phyloP scores from a whole-genome alignment of 2,329 filamentous ascomycete species.

The Neofusicoccum umdonicola region DNA sequence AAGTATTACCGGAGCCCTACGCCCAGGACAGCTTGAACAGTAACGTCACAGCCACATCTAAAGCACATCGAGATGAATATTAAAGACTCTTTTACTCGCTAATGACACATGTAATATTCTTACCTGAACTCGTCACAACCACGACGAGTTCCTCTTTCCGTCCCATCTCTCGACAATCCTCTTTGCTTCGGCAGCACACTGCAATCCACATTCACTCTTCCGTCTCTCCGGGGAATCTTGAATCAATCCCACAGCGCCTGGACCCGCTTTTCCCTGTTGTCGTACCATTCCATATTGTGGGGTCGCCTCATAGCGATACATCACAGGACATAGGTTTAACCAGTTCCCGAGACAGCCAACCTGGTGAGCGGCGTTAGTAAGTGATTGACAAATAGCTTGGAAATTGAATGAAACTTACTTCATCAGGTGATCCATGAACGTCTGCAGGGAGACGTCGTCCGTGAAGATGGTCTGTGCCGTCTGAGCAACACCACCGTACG shows the following conservation, averaged over 20 bases:
- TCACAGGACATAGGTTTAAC: not conserved
- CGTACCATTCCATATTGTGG: not conserved
- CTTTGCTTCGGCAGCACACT: no score
- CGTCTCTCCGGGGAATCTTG: not conserved
- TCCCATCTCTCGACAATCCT: not conserved
- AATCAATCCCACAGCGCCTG: not conserved
- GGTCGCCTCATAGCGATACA: no score
- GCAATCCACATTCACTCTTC: not conserved
- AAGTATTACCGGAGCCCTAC: no score
- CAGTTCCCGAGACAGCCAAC: conserved; percentile 19
- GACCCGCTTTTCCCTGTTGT: not conserved
- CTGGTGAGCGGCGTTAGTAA: not conserved
- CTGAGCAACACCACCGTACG: conserved; percentile 85
- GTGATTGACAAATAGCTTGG: no score
- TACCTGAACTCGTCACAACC: not conserved
- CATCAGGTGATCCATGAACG: conserved; percentile 99
- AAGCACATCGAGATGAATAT: not conserved
- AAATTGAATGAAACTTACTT: conserved; percentile 53
- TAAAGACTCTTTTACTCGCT: conserved; percentile 13
- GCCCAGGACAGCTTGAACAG: no score
- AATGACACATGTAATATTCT: conserved; percentile 9
- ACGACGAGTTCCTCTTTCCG: not conserved
- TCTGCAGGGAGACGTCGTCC: conserved; percentile 95
- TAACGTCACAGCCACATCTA: no score
- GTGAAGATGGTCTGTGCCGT: conserved; percentile 98